Evolutionary conservation across 2,329 filamentous ascomycete species (phyloP), one percentile per base, ranked within the genome.

Genomic region (Orbilia brochopaga): DNA sequence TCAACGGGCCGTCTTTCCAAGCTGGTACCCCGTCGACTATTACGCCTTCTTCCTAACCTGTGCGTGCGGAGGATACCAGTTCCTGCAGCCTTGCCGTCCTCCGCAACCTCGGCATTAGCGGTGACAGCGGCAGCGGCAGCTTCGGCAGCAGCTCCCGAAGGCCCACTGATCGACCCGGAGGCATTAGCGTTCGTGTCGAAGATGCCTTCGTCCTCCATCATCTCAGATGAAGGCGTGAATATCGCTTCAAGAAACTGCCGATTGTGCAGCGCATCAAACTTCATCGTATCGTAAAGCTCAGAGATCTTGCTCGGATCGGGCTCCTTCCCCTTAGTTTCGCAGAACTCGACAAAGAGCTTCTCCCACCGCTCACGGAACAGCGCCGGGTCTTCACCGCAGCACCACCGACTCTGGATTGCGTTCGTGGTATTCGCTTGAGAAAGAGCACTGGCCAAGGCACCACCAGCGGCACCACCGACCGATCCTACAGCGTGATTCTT

Each of bases 221-320:
- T 90, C 67, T 83, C 84, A 76, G 87, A 88, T 35, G 90, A 88
- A 1, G 94, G 94, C 15, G 92, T 96, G 76, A 99, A 99, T 0
- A 97, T 89, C 91, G 94, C 97, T 79, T 99, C 94, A 2, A 99
- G 82, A 77, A 99, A 99, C 74, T 92, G 91, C 1, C 94, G 88
- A 78, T 99, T 99, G 80, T 99, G 95, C 13, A 99, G 83, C 0
- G 94, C 94, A 79, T 99, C 94, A 75, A 97, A 99, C 80, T 99
- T 99, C 94, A 99, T 97, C 19, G 93, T 97, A 79, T 99, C 94
- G 79, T 99, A 99, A 1, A 99, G 85, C 81, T 99, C 94, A 3
- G 92, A 97, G 73, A 99, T 93, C 82, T 99, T 99, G 83, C 92
- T 96, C 17, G 95, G 95, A 79, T 99, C 94, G 17, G 97, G 92